Conservation (phyloP, 257 asterid genomes). For the Primulina huaijiensis region DNA sequence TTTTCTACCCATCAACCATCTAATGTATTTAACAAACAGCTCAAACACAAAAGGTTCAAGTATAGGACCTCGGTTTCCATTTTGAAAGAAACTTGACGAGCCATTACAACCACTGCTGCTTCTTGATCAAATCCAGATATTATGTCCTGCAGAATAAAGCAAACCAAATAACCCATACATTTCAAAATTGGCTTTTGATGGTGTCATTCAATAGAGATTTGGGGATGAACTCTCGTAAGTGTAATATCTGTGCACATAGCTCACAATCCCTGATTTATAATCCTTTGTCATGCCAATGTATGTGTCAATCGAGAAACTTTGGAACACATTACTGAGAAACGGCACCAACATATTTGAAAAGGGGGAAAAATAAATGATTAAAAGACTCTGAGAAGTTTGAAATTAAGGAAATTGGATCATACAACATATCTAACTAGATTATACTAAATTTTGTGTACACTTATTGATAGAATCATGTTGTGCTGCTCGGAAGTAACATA, state of each 20-base stretch:
- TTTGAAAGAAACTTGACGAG: slow-evolving; percentile 90
- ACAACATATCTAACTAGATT: not conserved
- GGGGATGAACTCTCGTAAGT: not conserved
- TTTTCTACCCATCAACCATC: too few species aligned
- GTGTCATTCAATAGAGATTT: not conserved
- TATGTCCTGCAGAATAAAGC: slow-evolving; percentile 61
- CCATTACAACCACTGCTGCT: slow-evolving; percentile 95
- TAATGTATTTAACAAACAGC: too few species aligned
- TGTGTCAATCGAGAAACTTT: not conserved
- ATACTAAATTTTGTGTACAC: not conserved
- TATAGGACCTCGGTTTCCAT: slow-evolving; percentile 91
- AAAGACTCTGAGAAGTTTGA: not conserved
- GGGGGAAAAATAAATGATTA: slow-evolving; percentile 10
- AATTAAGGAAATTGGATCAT: not conserved
- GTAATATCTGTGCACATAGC: not conserved
- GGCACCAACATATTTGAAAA: not conserved
- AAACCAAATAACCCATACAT: not conserved
- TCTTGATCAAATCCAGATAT: slow-evolving; percentile 99
- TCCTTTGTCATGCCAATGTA: slow-evolving; percentile 3
- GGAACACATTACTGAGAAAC: not conserved
- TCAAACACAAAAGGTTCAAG: not conserved
- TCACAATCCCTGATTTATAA: not conserved
- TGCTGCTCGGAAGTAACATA: not conserved
- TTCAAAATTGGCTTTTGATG: slow-evolving; percentile 1
- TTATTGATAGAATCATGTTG: not conserved